Evolutionary conservation across 495 filamentous ascomycete genomes (phyloP), one percentile per base, ranked within the genome.

Genomic region (Parathielavia hyrcaniae): DNA sequence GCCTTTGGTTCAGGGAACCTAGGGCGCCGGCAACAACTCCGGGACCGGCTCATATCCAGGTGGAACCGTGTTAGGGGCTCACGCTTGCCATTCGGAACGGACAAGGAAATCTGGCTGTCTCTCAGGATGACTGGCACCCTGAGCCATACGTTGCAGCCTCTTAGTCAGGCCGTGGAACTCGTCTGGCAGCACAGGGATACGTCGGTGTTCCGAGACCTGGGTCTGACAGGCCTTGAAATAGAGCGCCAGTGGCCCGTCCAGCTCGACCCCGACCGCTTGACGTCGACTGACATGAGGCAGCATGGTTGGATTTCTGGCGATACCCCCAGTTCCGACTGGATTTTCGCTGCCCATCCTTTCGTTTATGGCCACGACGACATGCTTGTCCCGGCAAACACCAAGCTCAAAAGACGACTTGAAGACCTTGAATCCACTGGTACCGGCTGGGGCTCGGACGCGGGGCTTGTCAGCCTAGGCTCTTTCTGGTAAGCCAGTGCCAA

Each of bases 271-370:
- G 53, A 56, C 23, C 17, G 20, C 5, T 19, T 40, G 32, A 40
- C 43, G 1, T 20, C 10, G 14, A n/a, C 14, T 16, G 9, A 20
- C 12, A 39, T 34, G 1, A 46, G 44, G 32, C 17, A 23, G 1
- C 23, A 34, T n/a, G 53, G 53, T 38, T 56, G 43, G 43, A 48
- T 56, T 8, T 20, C 39, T 1, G 34, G 34, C 17, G 39, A 14
- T 11, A 17, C n/a, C 2, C 5, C 16, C 14, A 13, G 14, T 2
- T 16, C 5, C 0, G 13, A 34, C 7, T 23, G 46, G 10, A 8
- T 34, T 1, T 5, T 49, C 16, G 32, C 23, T 10, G 46, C 46
- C 2, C n/a, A 9, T 19, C 46, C 46, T 16, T 12, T 49, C 1
- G 9, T 49, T 34, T 32, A 32, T 17, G 26, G 16, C 26, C 30